Conservation (phyloP, 192 early-diverging fungal genomes). For the Geranomyces michiganensis region DNA sequence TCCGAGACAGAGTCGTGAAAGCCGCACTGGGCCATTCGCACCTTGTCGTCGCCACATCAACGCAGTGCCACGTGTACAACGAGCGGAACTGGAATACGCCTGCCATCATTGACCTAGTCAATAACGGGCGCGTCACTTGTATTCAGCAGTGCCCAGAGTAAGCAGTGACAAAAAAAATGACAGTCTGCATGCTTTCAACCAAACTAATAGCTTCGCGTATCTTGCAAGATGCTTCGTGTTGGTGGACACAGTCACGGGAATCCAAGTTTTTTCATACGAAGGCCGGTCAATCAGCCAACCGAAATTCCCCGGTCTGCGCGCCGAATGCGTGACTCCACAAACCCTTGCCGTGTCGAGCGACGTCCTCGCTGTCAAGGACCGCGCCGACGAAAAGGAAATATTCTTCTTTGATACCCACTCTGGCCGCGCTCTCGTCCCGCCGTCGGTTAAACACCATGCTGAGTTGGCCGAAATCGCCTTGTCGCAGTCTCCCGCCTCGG, state of each 20-base stretch:
- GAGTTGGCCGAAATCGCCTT: conserved; percentile 54
- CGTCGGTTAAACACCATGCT: conserved; percentile 46
- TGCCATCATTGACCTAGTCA: conserved; percentile 55
- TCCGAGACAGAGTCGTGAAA: conserved; percentile 60
- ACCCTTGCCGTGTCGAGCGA: conserved; percentile 55
- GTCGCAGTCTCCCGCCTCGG: conserved; percentile 43
- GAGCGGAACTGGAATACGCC: conserved; percentile 68
- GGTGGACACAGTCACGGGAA: conserved; percentile 56
- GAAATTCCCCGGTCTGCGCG: conserved; percentile 57
- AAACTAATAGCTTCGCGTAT: background rate
- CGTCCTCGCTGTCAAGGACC: conserved; percentile 54
- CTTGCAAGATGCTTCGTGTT: conserved; percentile 52
- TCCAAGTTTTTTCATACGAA: conserved; percentile 61
- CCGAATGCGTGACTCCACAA: conserved; percentile 55
- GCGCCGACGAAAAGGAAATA: conserved; percentile 58
- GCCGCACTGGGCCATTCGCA: conserved; percentile 52
- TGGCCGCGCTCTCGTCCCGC: conserved; percentile 48
- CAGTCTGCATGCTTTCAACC: too few relatives aligned
- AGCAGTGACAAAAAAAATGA: background rate
- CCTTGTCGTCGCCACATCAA: conserved; percentile 54
- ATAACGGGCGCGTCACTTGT: conserved; percentile 59
- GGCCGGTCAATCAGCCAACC: conserved; percentile 51
- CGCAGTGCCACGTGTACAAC: conserved; percentile 61
- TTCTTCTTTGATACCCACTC: conserved; percentile 54
- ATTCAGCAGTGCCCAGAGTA: conserved; percentile 60